These are phyloP conservation scores for Schizopora paradoxa DNA, from an alignment of 1,284 basidiomycete species.

Conservation along the genomic window DNA sequence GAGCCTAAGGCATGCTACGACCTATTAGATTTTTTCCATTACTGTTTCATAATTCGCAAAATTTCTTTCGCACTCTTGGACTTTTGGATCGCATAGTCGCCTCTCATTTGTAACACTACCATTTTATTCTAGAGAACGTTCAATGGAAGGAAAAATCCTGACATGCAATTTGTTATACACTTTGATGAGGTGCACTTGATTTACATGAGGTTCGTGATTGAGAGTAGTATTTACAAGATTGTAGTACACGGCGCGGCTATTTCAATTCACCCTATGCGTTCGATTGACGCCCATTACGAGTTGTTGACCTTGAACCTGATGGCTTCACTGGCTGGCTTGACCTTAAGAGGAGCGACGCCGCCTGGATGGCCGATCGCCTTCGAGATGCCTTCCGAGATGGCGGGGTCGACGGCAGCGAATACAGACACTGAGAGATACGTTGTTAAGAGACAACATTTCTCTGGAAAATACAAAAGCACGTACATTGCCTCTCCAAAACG, in stretches of 20 bases:
- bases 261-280: background rate
- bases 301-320: slow-evolving; percentile 42
- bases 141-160: too few species aligned
- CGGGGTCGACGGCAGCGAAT: slow-evolving; percentile 73
- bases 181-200: background rate
- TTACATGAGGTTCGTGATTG: background rate
- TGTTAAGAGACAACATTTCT: slow-evolving; percentile 10
- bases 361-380: slow-evolving; percentile 58
- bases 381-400: slow-evolving; percentile 69
- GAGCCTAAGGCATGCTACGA: too few species aligned
- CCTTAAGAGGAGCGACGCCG: slow-evolving; percentile 54
- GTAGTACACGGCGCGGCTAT: background rate
- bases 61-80: too few species aligned
- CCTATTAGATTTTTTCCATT: too few species aligned
- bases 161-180: background rate
- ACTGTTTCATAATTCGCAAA: too few species aligned
- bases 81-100: too few species aligned
- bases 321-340: slow-evolving; percentile 57
- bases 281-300: slow-evolving; percentile 3
- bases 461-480: slow-evolving; percentile 25
- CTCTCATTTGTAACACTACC: too few species aligned
- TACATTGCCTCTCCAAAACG: slow-evolving; percentile 67
- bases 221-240: background rate
- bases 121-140: too few species aligned
- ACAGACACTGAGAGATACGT: slow-evolving; percentile 54